Percentiles rank a stretch among this genome's conserved stretches.
Evolutionary conservation across 106 monocot genomes (phyloP).

Genomic region (Posidonia australis): DNA sequence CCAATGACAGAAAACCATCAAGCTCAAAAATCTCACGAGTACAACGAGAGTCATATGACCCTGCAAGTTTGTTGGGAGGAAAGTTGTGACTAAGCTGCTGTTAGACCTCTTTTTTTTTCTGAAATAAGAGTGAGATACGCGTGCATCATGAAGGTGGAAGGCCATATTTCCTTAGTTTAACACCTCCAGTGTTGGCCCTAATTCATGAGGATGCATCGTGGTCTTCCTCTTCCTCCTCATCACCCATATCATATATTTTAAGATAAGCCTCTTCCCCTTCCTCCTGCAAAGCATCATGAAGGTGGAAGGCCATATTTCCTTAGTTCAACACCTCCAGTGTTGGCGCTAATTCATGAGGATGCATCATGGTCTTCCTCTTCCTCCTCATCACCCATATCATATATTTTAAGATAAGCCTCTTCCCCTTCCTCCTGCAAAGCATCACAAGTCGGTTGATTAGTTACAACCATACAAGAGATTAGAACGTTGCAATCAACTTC

Average conservation of each 20-base stretch:
- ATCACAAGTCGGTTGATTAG: neutral
- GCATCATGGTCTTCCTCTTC: neutral
- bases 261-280: conserved; percentile 93
- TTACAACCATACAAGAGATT: neutral
- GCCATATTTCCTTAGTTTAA: no score
- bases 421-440: conserved; percentile 72
- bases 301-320: no score
- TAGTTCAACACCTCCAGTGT: no score
- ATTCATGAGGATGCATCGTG: neutral
- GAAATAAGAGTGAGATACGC: no score
- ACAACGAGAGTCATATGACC: no score
- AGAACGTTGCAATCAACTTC: neutral
- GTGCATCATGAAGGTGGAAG: neutral
- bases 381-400: conserved; percentile 25
- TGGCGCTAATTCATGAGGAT: no score
- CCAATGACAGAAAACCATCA: no score
- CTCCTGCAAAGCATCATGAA: conserved; percentile 27
- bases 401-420: conserved; percentile 78
- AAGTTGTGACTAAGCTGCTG: no score
- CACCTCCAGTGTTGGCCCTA: no score
- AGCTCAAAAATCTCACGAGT: no score
- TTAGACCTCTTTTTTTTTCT: no score
- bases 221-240: conserved; percentile 14
- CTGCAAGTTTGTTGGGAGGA: no score
- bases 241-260: conserved; percentile 35